A percentile compares a stretch with the other conserved stretches of the same genome.
These are phyloP conservation scores for Metarhizium brunneum DNA, from an alignment of 2,329 filamentous ascomycete species.

Conservation along the genomic window DNA sequence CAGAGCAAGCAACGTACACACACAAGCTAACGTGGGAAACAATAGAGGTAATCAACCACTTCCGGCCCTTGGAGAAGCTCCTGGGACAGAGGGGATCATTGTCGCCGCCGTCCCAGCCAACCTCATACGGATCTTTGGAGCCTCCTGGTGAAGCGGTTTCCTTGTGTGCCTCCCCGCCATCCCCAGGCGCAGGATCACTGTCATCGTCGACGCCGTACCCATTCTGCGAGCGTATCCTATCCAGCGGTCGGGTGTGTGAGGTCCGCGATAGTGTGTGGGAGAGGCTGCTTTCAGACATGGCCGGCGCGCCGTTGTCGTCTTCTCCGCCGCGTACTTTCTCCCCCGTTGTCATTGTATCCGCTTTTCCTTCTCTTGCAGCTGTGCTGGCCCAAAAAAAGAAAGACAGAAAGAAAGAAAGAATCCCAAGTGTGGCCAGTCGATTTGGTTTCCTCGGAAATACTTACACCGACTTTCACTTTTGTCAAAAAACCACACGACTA, in stretches of 20 bases:
- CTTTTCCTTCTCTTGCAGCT: too few species aligned
- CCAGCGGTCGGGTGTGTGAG: not conserved
- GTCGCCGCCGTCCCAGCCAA: conserved; percentile 64
- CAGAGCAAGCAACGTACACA: conserved; percentile 47
- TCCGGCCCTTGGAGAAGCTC: conserved; percentile 53
- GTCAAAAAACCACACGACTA: too few species aligned
- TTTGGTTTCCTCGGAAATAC: too few species aligned
- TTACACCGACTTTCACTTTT: too few species aligned
- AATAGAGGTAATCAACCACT: conserved; percentile 73
- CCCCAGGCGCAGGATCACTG: not conserved
- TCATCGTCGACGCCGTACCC: conserved; percentile 30
- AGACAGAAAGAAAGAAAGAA: too few species aligned
- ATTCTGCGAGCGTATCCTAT: conserved; percentile 28
- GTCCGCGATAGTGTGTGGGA: not conserved
- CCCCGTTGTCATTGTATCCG: not conserved
- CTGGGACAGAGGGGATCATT: conserved; percentile 66
- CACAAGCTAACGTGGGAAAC: conserved; percentile 67
- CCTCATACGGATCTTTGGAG: conserved; percentile 49
- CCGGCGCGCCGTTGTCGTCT: not conserved
- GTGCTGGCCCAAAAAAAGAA: too few species aligned
- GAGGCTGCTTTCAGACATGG: not conserved
- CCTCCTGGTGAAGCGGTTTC: not conserved
- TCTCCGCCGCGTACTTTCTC: not conserved
- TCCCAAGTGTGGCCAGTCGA: too few species aligned
- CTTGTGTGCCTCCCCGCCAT: conserved; percentile 6